Conservation (phyloP, 2,329 filamentous ascomycete genomes). For the Cladosporium sp. region DNA sequence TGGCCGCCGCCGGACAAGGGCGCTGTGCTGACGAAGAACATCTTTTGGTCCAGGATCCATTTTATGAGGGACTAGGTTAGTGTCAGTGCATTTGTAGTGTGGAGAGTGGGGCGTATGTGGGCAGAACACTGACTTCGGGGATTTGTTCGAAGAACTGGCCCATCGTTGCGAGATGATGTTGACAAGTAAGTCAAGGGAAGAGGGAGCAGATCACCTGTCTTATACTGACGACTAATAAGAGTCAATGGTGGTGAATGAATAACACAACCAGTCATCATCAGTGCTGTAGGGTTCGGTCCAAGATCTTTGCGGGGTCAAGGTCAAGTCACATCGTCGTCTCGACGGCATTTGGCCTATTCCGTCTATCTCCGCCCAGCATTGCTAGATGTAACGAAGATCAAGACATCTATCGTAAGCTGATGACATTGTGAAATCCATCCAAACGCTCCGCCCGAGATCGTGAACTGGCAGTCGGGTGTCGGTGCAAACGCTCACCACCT, state of each 20-base stretch:
- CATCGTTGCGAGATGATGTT: background rate
- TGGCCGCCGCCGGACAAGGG: conserved; percentile 39
- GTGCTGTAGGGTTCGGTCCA: too few species aligned
- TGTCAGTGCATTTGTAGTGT: conserved; percentile 22
- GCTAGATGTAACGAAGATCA: too few species aligned
- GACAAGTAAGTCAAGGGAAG: too few species aligned
- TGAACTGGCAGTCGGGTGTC: background rate
- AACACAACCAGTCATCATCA: too few species aligned
- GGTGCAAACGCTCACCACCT: background rate
- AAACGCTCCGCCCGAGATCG: background rate
- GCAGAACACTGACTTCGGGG: background rate
- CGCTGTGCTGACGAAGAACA: conserved; percentile 42
- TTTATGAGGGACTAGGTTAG: conserved; percentile 27
- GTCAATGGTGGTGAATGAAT: too few species aligned
- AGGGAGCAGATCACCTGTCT: too few species aligned
- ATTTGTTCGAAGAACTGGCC: conserved; percentile 13
- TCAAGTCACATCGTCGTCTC: too few species aligned
- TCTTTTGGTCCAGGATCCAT: conserved; percentile 43
- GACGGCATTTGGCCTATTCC: too few species aligned
- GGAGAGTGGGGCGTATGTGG: background rate
- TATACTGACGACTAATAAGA: too few species aligned
- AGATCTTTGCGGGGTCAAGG: background rate
- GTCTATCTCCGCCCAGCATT: background rate
- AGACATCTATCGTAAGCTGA: too few species aligned
- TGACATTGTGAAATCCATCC: too few species aligned